These are phyloP conservation scores for Geranium incanum DNA, from an alignment of 441 rosid species.

Conservation along the genomic window DNA sequence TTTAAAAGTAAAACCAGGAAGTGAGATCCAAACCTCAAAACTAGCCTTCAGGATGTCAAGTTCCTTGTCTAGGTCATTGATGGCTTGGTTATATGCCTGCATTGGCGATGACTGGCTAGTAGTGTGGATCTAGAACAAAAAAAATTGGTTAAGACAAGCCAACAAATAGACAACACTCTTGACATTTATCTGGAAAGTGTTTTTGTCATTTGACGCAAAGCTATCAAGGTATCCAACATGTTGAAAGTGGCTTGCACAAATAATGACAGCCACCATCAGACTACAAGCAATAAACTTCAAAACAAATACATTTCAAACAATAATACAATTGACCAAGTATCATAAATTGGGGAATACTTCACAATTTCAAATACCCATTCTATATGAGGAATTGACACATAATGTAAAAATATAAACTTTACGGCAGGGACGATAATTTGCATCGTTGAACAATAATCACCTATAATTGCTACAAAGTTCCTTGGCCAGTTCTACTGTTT, in stretches of 20 bases:
- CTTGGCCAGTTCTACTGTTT: background rate
- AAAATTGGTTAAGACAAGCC: background rate
- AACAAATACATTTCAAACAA: background rate
- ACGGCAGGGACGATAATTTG: too few species aligned
- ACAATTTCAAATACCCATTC: background rate
- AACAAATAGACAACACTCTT: background rate
- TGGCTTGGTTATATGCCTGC: conserved; percentile 97
- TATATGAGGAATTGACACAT: background rate
- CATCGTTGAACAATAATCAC: too few species aligned
- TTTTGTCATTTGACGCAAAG: background rate
- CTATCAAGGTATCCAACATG: background rate
- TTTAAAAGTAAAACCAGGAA: background rate
- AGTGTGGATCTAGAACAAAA: conserved; percentile 58
- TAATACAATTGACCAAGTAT: background rate
- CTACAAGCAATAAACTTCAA: background rate
- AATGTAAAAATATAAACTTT: background rate
- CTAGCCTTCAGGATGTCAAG: conserved; percentile 67
- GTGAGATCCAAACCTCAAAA: conserved; percentile 52
- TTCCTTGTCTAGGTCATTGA: conserved; percentile 86
- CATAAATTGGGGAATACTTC: background rate
- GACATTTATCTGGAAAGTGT: too few species aligned
- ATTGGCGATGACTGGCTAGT: conserved; percentile 94
- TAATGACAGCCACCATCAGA: background rate
- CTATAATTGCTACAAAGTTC: background rate
- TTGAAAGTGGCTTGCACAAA: background rate